A percentile compares a stretch with the other conserved stretches of the same genome.
phyloP scores from a whole-genome alignment of 345 rosid genomes.

The Arabidopsis suecica region DNA sequence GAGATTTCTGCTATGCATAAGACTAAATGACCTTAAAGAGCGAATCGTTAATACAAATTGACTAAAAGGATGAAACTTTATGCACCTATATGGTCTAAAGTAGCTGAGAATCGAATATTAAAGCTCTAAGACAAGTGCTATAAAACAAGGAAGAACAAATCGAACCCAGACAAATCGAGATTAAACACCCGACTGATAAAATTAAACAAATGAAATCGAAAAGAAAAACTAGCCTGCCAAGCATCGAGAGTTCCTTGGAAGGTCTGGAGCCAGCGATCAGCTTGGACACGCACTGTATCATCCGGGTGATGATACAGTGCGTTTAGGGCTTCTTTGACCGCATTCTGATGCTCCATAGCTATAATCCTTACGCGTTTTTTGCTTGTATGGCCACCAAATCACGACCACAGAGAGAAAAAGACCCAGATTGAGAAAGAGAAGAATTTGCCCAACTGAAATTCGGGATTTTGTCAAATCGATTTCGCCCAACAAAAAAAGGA shows the following conservation, averaged over 20 bases:
- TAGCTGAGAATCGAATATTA: constrained; percentile 14
- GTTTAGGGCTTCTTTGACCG: constrained; percentile 96
- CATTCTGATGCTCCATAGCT: constrained; percentile 80
- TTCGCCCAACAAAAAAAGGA: constrained; percentile 21
- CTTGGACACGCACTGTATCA: constrained; percentile 78
- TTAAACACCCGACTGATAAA: background rate
- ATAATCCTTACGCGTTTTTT: background rate
- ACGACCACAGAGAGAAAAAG: background rate
- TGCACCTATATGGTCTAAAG: background rate
- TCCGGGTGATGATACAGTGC: constrained; percentile 98
- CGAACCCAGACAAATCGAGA: constrained; percentile 21
- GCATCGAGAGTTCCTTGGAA: constrained; percentile 97
- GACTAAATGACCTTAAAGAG: background rate
- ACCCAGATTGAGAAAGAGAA: constrained; percentile 27
- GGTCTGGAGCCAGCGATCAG: constrained; percentile 92
- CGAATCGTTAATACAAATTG: constrained; percentile 8
- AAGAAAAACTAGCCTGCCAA: constrained; percentile 72
- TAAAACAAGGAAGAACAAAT: constrained; percentile 28
- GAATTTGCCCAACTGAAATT: constrained; percentile 30
- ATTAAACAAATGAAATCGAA: background rate
- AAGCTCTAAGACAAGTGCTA: constrained; percentile 5
- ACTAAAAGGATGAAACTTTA: constrained; percentile 16
- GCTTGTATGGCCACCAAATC: constrained; percentile 36
- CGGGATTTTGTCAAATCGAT: constrained; percentile 40
- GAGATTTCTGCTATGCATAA: constrained; percentile 15